phyloP scores from a whole-genome alignment of 352 stramenopile genomes.

The Phytopythium aichiense region DNA sequence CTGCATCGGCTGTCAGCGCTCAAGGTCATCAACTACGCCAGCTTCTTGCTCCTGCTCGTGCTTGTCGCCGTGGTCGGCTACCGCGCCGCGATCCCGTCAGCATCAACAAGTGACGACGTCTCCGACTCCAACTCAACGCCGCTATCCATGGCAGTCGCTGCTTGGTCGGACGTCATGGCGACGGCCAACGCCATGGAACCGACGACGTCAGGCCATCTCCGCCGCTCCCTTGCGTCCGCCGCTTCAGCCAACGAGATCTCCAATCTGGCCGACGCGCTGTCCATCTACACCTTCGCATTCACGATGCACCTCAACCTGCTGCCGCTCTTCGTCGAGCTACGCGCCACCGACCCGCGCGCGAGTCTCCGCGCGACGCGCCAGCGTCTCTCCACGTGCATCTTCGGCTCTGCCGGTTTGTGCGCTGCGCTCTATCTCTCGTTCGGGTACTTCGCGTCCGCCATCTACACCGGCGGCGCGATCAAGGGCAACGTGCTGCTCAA shows the following conservation, averaged over 20 bases:
- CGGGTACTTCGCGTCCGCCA: slow-evolving; percentile 30
- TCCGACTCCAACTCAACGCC: not conserved
- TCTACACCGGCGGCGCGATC: slow-evolving; percentile 36
- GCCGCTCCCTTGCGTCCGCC: not conserved
- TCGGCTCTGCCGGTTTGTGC: slow-evolving; percentile 32
- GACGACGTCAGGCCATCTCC: too few relatives aligned
- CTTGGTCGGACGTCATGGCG: not conserved
- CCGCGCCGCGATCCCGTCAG: slow-evolving; percentile 17
- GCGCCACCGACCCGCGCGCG: slow-evolving; percentile 16
- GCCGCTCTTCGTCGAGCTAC: slow-evolving; percentile 63
- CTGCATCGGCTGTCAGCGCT: slow-evolving; percentile 56
- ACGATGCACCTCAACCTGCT: slow-evolving; percentile 79
- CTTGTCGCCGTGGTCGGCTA: slow-evolving; percentile 52
- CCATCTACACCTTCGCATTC: slow-evolving; percentile 79
- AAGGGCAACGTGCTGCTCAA: slow-evolving; percentile 56
- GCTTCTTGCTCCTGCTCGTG: slow-evolving; percentile 54
- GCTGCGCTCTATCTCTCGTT: slow-evolving; percentile 47
- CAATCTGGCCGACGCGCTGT: slow-evolving; percentile 40
- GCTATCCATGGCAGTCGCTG: not conserved
- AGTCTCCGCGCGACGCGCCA: slow-evolving; percentile 15
- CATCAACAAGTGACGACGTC: not conserved
- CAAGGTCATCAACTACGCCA: slow-evolving; percentile 60
- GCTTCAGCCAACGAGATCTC: not conserved
- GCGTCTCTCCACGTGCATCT: slow-evolving; percentile 46
- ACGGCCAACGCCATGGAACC: not conserved